phyloP scores from a whole-genome alignment of 352 stramenopile genomes.

The Phytophthora meadii region DNA sequence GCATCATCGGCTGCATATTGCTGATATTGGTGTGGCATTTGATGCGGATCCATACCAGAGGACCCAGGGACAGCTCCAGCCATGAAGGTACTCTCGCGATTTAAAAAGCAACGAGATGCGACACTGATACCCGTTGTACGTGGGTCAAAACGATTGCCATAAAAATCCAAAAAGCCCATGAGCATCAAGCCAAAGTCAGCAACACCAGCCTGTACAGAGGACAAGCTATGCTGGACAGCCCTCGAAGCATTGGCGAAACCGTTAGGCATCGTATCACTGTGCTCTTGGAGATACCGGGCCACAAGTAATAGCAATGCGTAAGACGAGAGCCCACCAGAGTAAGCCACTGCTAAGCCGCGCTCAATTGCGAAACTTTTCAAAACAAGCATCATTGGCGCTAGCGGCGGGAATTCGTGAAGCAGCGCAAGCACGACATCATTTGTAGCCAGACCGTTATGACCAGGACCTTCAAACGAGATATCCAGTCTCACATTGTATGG shows the following conservation, averaged over 20 bases:
- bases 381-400: constrained; percentile 96
- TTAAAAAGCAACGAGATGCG: constrained; percentile 80
- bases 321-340: constrained; percentile 96
- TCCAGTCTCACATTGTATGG: constrained; percentile 91
- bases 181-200: constrained; percentile 95
- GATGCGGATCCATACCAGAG: constrained; percentile 37
- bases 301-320: constrained; percentile 97
- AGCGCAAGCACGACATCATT: constrained; percentile 94
- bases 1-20: constrained; percentile 54
- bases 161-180: constrained; percentile 98
- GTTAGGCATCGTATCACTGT: constrained; percentile 71
- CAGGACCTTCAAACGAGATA: constrained; percentile 97
- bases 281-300: constrained; percentile 92
- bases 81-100: constrained; percentile 70
- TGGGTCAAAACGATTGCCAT: constrained; percentile 94
- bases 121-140: constrained; percentile 92
- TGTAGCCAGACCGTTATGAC: constrained; percentile 96
- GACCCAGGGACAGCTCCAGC: constrained; percentile 18
- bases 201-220: constrained; percentile 59
- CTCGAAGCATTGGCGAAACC: constrained; percentile 70
- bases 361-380: constrained; percentile 96
- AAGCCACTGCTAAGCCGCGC: constrained; percentile 93
- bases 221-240: constrained; percentile 65
- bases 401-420: constrained; percentile 93
- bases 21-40: constrained; percentile 56